Base-by-base conservation (phyloP, 2,329 filamentous ascomycete species). In the Neofusicoccum kwambonambiense region DNA sequence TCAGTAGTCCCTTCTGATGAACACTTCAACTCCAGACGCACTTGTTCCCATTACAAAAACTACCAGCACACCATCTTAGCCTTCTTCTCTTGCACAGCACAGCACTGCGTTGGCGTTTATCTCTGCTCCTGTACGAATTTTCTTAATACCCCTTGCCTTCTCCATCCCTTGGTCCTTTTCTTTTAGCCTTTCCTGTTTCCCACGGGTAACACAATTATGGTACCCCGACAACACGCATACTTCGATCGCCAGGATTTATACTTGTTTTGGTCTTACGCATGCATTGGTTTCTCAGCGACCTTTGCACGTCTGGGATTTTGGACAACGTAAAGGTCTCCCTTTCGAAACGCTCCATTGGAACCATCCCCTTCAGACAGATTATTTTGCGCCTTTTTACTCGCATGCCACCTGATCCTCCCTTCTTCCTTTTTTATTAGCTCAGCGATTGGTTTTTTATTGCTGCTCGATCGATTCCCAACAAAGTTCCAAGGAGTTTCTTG, bases 141-240 rank as follows among this genome's bases (percentile, higher is more conserved):
- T 35, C 58, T 62, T 51, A 50, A 50, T 62, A 31, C 58, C 37
- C 49, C 58, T 62, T 62, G 44, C 58, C 19, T 62, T n/a, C 45
- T 62, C 49, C 34, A 41, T 44, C 45, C 45, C 35, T 62, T 62
- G 19, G 35, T 39, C 8, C 8, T 12, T 62, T 13, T 22, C 22
- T 22, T 62, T 51, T n/a, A 12, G n/a, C 12, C 7, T 42, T 62
- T 51, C n/a, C 31, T 31, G 17, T 49, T 27, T 34, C 22, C 13
- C 37, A 41, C n/a, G n/a, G 34, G 13, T 8, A 17, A 42, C 6
- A 12, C n/a, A 17, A 17, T 34, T 34, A 12, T 15, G 39, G 5
- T 19, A 8, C 4, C 35, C 34, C 58, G 4, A 13, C 37, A 45
- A 35, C 7, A 22, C 22, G 54, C 39, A 5, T 44, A 58, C 15